Base-by-base conservation (phyloP, 768 basidiomycete species). In the Psilocybe sp. region DNA sequence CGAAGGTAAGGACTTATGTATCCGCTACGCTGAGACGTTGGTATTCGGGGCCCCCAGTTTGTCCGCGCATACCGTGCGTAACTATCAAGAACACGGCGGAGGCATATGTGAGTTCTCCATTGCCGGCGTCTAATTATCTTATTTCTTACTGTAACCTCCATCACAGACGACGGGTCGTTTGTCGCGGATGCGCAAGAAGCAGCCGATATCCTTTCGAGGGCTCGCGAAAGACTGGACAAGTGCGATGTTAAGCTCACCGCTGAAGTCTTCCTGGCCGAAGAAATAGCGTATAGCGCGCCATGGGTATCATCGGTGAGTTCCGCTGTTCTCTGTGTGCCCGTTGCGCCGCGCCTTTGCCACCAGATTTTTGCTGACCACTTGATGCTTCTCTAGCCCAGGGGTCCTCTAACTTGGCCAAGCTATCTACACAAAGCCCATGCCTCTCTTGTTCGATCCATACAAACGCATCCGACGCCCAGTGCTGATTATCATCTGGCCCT, bases 401-500 rank as follows among this genome's bases (percentile, higher is more conserved):
- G n/a, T 42, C 75, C 81, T 0, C 69, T 74, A 12, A 79, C 75
- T 1, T 82, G 95, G 10, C 73, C 82, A 0, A 64, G 57, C 14
- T 81, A 79, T 15, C 78, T 96, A 42, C 66, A 75, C 1, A 67
- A 78, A 14, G 81, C 89, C 0, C 77, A 86, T 46, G 52, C 64
- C 0, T 70, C 78, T 33, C 77, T 87, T 31, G 59, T 72, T 4
- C 63, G 61, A 6, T 82, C 88, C 1, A 67, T 83, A 14, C 66
- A 70, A 14, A 55, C 66, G 15, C 66, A 74, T 23, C 69, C 85
- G 0, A 78, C 80, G 0, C 71, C 88, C 1, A 71, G 77, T 3
- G 82, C 78, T 0, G 78, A 86, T 57, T 92, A 87, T 60, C 89
- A 95, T 47, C 79, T 94, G n/a, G 87, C 95, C 0, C 70, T 92